Evolutionary conservation across 2,329 filamentous ascomycete species (phyloP), one percentile per base, ranked within the genome.

Genomic region (Aspergillus chevalieri): DNA sequence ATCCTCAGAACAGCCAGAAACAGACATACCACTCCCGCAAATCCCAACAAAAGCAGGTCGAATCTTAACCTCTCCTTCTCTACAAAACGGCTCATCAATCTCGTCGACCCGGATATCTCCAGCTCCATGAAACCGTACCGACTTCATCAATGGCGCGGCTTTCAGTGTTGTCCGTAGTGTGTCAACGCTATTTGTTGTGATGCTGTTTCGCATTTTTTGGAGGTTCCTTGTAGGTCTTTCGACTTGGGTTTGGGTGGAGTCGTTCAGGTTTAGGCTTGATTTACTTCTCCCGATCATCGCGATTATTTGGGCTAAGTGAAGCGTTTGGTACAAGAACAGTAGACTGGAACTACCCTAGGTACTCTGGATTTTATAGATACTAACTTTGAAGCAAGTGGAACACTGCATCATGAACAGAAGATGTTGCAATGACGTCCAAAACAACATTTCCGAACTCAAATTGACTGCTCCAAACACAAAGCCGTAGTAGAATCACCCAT

Each of bases 31-130:
- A 47, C 57, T 65, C 30, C 66, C 66, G 42, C 67, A 69, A 36
- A 69, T 66, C 5, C 67, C 66, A 34, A 65, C 65, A 54, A 64
- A 68, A 1, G 65, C 63, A 49, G 65, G 64, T 52, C 54, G 53
- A 24, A 62, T 58, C 60, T 69, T 69, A 55, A 85, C 72, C 61
- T 83, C 75, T 2, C 76, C 77, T 7, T 73, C 64, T 4, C 72
- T 68, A 48, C 78, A 76, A 41, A 54, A 38, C 1, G 65, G 65
- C 50, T 68, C 67, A 19, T 64, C 56, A 12, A 70, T 57, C 46
- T 69, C 58, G 30, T 68, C 65, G 21, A 71, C 47, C 9, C 68
- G 64, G 48, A 70, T 55, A 52, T 71, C 68, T 10, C 59, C 56
- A 34, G 54, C 52, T 22, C 64, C 68, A 49, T 71, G 64, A 53